Evolutionary conservation across 1,284 basidiomycete species (phyloP), one percentile per base, ranked within the genome.

Genomic region (Sanguinoderma infundibulare): DNA sequence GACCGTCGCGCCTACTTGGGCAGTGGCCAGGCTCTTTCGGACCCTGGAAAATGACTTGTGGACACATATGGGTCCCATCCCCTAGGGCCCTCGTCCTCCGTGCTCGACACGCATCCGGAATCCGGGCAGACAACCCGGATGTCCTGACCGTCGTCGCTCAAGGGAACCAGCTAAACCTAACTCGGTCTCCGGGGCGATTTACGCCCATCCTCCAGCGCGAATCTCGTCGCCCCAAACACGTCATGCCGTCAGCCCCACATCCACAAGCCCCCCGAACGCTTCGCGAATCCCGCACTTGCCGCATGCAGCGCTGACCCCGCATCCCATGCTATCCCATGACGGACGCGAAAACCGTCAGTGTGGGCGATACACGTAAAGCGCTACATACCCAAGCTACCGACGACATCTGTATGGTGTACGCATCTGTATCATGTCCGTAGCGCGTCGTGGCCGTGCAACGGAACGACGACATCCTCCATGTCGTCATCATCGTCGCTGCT

Each of bases 391-490:
- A 49, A 49, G 28, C 46, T 49, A 49, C 46, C 26, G 30, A 49
- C 46, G 28, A n/a, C n/a, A n/a, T n/a, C n/a, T 49, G 9, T 28
- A 5, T n/a, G 8, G 28, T 28, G 46, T 51, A 36, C 49, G 30
- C 22, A 51, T 15, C 34, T 26, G 4, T 46, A 28, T 66, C 65
- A 66, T 60, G 65, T 66, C 65, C 65, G 62, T 53, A 64, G 34
- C 3, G 59, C 55, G 22, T 36, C 55, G 4, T 58, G 57, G n/a
- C 55, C 39, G 5, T 51, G 50, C 20, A 52, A 39, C 10, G 65
- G 65, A 57, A 64, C 62, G 22, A 66, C 60, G 28, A 66, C 65
- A 44, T 66, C 65, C 60, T 66, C 65, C 65, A 66, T 66, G 50
- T 62, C 59, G 39, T 63, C 63, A 58, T 59, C 61, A 40, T 57